Base-by-base conservation (phyloP, 176 grass and related monocot species). In the Avena sativa region DNA sequence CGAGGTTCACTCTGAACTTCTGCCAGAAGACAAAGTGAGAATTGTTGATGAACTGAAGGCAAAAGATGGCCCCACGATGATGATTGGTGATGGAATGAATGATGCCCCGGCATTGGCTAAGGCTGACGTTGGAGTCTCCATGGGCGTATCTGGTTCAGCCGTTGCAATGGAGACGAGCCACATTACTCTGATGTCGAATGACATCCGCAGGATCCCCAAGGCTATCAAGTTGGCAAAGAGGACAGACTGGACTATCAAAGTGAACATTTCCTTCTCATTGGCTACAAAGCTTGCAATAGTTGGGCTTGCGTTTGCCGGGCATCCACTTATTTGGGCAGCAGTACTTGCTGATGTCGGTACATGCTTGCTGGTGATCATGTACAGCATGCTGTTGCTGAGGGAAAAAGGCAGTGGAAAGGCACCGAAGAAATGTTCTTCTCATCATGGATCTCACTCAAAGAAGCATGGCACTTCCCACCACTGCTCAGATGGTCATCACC, bases 81-180 rank as follows among this genome's bases (percentile, higher is more conserved):
- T 99, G 97, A 69, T 99, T 71, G 97, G 97, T 7, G 97, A 99
- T 67, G 97, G 97, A 14, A 97, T 99, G 89, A 99, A 99, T 67
- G 97, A 99, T 89, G 92, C 97, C 84, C 94, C 94, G 3, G 94
- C 97, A 17, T 40, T 99, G 78, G 97, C 97, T 59, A 91, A 87
- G 49, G 97, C 97, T 20, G 74, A 97, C 55, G 92, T 99, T 53
- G 97, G 97, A 58, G 92, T 99, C 63, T 97, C 97, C 12, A 99
- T 99, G 97, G 97, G 97, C 14, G 73, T 99, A 59, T 99, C 97
- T 10, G 97, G 97, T 71, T 99, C 97, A 74, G 94, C 94, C 10
- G 92, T 97, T 44, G 97, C 97, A 69, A 97, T 90, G 83, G 94
- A 99, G 82, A 99, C 97, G 0, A 93, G 97, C 79, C 94, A 99